Base-by-base conservation (phyloP, 2,329 filamentous ascomycete genomes). In the Diaporthe sp. region DNA sequence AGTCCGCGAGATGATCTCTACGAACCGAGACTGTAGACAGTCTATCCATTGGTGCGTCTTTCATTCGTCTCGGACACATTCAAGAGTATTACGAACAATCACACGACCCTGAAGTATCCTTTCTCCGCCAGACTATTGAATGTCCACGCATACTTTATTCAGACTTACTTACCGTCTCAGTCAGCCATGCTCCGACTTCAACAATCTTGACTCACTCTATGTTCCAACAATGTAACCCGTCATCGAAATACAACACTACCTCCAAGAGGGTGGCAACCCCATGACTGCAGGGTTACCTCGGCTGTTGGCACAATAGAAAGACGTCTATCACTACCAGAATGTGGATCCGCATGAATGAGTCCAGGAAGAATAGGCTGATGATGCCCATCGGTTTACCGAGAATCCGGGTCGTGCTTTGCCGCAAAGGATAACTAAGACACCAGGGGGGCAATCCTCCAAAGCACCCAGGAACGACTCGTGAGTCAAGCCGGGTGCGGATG, bases 191-290 rank as follows among this genome's bases (percentile, higher is more conserved):
- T 25, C 15, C 8, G 3, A 17, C 42, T 34, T 37, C 12, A 12
- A 13, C 28, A 51, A 37, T 67, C 12, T 51, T 67, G 63, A 49
- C 22, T 37, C 44, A 39, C 44, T 51, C 20, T 22, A 34, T 37
- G 63, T n/a, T 53, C 47, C 44, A 37, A 49, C 63, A 51, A 53
- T 53, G 63, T 37, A 51, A 68, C 61, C 61, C 28, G 51, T 25
- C 31, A 39, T 68, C 63, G 63, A 68, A 10, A 53, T 39, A 51
- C 47, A 17, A 53, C 13, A 68, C 47, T 25, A 53, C 20, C 22
- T n/a, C 20, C 8, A 9, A 51, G 4, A 51, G 28, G 20, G 31
- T 25, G 28, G 5, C 44, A n/a, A 20, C 25, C 31, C 31, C 31
- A 28, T 39, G 44, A 37, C 63, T 51, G 31, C 44, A 68, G 28